These are phyloP conservation scores for Pseudogymnoascus sp. DNA, from an alignment of 2,329 filamentous ascomycete species.

Conservation along the genomic window DNA sequence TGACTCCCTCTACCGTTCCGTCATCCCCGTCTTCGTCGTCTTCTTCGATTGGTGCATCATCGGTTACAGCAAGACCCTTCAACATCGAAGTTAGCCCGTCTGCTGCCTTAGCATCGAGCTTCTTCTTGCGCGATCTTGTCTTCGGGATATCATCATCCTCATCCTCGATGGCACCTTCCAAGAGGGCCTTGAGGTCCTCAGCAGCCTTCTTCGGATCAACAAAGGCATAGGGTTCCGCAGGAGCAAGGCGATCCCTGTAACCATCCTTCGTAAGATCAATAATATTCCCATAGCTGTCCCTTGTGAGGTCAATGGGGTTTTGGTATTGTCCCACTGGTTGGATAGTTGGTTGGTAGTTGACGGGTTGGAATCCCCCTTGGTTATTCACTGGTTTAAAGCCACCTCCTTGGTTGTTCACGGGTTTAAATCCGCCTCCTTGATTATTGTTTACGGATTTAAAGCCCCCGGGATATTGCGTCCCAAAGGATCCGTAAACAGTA, in stretches of 20 bases:
- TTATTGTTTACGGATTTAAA: slow-evolving; percentile 22
- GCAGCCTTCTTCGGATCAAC: slow-evolving; percentile 60
- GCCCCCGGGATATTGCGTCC: slow-evolving; percentile 20
- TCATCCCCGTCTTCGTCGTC: slow-evolving; percentile 46
- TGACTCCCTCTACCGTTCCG: slow-evolving; percentile 67
- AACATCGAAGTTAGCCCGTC: slow-evolving; percentile 27
- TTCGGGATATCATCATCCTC: slow-evolving; percentile 37
- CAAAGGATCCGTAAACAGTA: slow-evolving; percentile 25
- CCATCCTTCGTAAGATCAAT: slow-evolving; percentile 23
- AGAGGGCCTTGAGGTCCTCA: slow-evolving; percentile 70
- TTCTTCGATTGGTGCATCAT: slow-evolving; percentile 36
- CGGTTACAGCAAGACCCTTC: slow-evolving; percentile 37
- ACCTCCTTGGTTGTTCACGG: neutral
- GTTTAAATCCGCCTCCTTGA: neutral
- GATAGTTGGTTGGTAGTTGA: slow-evolving; percentile 14
- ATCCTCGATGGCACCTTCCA: slow-evolving; percentile 73
- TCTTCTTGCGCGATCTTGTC: slow-evolving; percentile 33
- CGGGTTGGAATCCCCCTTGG: slow-evolving; percentile 19
- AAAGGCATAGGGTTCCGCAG: slow-evolving; percentile 25
- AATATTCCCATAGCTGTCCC: slow-evolving; percentile 12
- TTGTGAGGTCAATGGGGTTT: slow-evolving; percentile 27
- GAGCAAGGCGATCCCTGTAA: slow-evolving; percentile 17
- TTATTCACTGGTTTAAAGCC: neutral
- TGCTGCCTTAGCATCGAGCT: slow-evolving; percentile 25
- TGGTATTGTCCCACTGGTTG: slow-evolving; percentile 12